A percentile compares a stretch with the other conserved stretches of the same genome.
Evolutionary conservation across 116 monocot species (phyloP).

Genomic region (Papilionanthe hybrid): DNA sequence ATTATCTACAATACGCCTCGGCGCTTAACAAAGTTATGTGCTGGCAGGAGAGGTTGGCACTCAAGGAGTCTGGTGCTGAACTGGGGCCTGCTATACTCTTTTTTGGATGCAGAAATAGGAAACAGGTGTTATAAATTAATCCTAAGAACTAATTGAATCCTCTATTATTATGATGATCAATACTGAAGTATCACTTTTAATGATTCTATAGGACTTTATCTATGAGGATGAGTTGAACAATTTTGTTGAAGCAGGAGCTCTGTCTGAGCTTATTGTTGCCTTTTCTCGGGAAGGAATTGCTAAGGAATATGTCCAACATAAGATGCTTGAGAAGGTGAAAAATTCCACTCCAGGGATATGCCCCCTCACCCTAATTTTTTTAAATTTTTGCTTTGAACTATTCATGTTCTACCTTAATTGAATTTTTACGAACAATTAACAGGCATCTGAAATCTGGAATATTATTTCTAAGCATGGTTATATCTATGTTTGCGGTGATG

Average conservation of each 20-base stretch:
- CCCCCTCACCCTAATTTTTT: not conserved
- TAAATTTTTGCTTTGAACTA: too few relatives aligned
- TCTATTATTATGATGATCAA: not conserved
- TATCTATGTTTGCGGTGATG: slow-evolving; percentile 83
- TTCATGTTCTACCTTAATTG: not conserved
- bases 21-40: not conserved
- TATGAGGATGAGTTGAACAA: slow-evolving; percentile 86
- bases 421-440: slow-evolving; percentile 11
- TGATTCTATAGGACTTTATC: slow-evolving; percentile 67
- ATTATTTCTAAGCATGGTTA: slow-evolving; percentile 54
- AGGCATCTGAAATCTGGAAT: slow-evolving; percentile 77
- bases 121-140: slow-evolving; percentile 49
- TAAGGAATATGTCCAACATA: slow-evolving; percentile 96
- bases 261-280: slow-evolving; percentile 86
- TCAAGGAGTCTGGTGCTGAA: slow-evolving; percentile 58
- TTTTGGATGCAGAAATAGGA: slow-evolving; percentile 85
- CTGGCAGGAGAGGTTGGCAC: slow-evolving; percentile 70
- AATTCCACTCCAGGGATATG: not conserved
- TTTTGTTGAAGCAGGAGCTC: slow-evolving; percentile 55
- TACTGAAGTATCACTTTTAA: not conserved
- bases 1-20: not conserved
- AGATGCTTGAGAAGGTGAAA: slow-evolving; percentile 80
- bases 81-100: slow-evolving; percentile 64
- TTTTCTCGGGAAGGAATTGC: slow-evolving; percentile 79
- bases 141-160: not conserved